phyloP scores from a whole-genome alignment of 2,329 filamentous ascomycete species.

The Claviceps humidiphila region DNA sequence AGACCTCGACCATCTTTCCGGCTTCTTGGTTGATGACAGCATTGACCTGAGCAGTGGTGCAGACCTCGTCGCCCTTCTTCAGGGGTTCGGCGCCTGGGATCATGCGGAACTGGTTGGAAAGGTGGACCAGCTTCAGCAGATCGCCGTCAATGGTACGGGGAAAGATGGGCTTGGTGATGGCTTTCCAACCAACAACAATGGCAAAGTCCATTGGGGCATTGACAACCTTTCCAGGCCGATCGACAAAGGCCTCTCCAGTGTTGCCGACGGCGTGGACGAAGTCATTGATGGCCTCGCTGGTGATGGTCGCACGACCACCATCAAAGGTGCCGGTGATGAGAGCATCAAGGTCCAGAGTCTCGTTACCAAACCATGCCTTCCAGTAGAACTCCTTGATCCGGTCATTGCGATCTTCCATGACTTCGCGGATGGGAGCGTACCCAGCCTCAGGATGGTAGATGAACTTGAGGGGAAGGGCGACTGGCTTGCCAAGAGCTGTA shows the following conservation, averaged over 20 bases:
- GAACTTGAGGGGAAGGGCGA: constrained; percentile 77
- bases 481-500: constrained; percentile 68
- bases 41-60: constrained; percentile 91
- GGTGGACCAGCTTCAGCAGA: constrained; percentile 84
- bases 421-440: constrained; percentile 93
- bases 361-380: constrained; percentile 89
- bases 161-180: constrained; percentile 98
- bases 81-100: constrained; percentile 86
- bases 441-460: constrained; percentile 90
- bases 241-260: constrained; percentile 92
- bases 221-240: constrained; percentile 84
- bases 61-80: constrained; percentile 87
- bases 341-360: constrained; percentile 69
- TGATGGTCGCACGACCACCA: constrained; percentile 77
- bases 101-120: constrained; percentile 98
- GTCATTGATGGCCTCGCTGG: constrained; percentile 86
- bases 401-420: constrained; percentile 93
- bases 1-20: constrained; percentile 99
- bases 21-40: constrained; percentile 96
- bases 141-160: constrained; percentile 92
- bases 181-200: constrained; percentile 97
- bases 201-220: constrained; percentile 98
- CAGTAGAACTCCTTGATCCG: constrained; percentile 99
- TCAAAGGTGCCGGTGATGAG: constrained; percentile 80
- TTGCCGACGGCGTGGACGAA: constrained; percentile 99